Base-by-base conservation (phyloP, 163 green algal genomes). In the Scenedesmus sp. region DNA sequence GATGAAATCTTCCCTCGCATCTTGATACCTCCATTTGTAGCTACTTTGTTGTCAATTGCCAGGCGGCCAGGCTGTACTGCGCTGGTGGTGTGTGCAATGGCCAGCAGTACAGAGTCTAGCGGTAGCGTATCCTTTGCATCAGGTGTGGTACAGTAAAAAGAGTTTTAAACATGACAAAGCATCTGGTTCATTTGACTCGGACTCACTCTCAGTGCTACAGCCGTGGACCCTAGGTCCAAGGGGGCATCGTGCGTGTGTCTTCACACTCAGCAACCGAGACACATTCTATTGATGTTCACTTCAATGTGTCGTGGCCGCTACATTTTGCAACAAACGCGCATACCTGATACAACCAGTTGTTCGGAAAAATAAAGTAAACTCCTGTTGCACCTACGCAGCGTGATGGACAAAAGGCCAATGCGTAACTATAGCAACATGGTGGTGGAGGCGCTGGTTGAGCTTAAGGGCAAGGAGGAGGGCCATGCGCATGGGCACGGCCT, bases 381-480 rank as follows among this genome's bases (percentile, higher is more conserved):
- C 65, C 15, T 12, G 30, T 30, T 76, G 65, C 30, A 76, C 30
- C 65, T 76, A 7, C 9, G 37, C 5, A 76, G 65, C 65, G 40
- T 20, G 1, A 76, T 40, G 65, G 30, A 40, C 6, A 76, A 40
- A 7, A 40, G 20, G 30, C 30, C 30, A 76, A 76, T 76, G 65
- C 65, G 30, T 76, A 76, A 40, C 65, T 76, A 76, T 40, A 3
- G 16, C 44, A 43, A 81, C 3, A 88, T 88, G 83, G 59, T 88
- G 40, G 76, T 18, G 37, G 40, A 88, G 83, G 83, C 83, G 3
- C 59, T 88, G 37, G 46, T 88, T 59, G 44, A 24, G 20, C 37
- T 88, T 40, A 43, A 80, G 22, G 51, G 18, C 59, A 68, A 56
- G 49, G 83, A 61, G 40, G 43, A 88, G 37, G 18, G 51, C 16